Percentiles rank a stretch among this genome's conserved stretches.
Conservation (phyloP, 345 rosid genomes). For the Brassica incana region DNA sequence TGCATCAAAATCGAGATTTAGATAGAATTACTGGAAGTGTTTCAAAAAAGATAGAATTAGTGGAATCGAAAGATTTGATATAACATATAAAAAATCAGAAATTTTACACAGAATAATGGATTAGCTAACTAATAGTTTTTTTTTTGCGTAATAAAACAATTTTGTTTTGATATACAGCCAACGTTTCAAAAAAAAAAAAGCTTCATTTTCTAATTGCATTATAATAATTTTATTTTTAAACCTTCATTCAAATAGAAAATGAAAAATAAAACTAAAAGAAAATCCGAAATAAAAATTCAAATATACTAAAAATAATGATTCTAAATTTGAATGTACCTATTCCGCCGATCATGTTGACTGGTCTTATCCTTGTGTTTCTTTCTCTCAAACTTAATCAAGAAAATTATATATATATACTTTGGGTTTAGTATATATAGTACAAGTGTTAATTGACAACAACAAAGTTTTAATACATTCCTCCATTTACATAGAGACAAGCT, state of each 20-base stretch:
- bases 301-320: neutral
- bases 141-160: neutral
- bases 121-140: neutral
- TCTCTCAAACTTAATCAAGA: neutral
- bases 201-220: neutral
- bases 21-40: neutral
- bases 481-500: neutral
- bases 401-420: neutral
- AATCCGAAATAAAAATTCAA: neutral
- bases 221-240: neutral
- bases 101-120: neutral
- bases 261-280: neutral
- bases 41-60: neutral
- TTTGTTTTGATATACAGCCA: neutral
- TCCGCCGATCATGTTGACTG: slow-evolving; percentile 9
- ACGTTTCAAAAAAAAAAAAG: neutral
- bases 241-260: neutral
- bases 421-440: neutral
- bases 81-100: neutral
- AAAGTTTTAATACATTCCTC: neutral
- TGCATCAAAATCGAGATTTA: neutral
- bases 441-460: neutral
- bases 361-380: neutral
- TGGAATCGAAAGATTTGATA: neutral
- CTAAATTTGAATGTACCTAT: neutral